Base-by-base conservation (phyloP, 1,139 yeast genomes). In the Debaryomyces sp. region DNA sequence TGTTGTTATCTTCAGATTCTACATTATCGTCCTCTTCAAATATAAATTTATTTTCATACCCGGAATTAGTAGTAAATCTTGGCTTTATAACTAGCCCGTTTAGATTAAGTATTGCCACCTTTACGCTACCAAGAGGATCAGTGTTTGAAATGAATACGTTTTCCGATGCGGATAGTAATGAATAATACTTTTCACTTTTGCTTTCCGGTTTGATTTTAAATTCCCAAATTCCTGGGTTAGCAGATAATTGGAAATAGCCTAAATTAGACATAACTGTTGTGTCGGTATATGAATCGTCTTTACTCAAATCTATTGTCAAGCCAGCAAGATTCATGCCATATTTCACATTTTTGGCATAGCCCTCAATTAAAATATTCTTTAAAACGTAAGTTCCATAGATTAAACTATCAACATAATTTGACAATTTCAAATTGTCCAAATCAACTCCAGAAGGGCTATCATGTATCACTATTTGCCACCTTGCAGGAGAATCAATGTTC, bases 191-290 rank as follows among this genome's bases (percentile, higher is more conserved):
- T 17, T 50, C 38, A 32, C 53, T 71, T 13, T 65, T 62, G 0
- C 82, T 80, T 1, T 66, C 62, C 5, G 59, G 54, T 50, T 77
- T 75, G 8, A 82, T 60, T 4, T 63, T 58, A 15, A 89, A 61
- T 1, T 68, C 62, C 85, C 89, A 87, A 2, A 74, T 47, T 0
- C 96, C 96, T 0, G 94, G 94, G 42, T 70, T 73, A 0, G 86
- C 83, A 52, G 80, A 81, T 42, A 90, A 68, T 64, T 90, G 96
- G 51, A 87, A 75, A 64, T 90, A 90, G 0, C 96, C 96, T 46
- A 83, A 66, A 47, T 84, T 82, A 0, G 87, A 78, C 92, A 89
- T 84, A 3, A 89, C 82, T 41, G 69, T 71, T 0, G 96, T 87
- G 55, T 87, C 90, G 1, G 39, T 50, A 6, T 33, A 15, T 6